Conservation (phyloP, 208 protist species). For the Blastocrithidia nonstop region DNA sequence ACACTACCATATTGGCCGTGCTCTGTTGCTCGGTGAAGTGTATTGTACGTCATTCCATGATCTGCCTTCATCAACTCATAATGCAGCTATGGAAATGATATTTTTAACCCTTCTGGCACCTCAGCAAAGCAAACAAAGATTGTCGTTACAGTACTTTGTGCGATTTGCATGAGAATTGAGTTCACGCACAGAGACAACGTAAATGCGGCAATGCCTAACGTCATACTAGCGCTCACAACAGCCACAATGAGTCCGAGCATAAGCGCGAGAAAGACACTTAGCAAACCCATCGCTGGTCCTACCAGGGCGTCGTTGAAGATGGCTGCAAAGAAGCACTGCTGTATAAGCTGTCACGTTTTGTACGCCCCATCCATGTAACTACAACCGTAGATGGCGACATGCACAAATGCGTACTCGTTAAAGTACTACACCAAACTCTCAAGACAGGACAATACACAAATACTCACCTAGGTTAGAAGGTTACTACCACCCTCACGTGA, state of each 20-base stretch:
- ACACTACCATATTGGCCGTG: no score
- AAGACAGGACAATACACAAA: conserved; percentile 34
- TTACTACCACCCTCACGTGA: conserved; percentile 4
- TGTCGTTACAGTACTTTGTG: conserved; percentile 43
- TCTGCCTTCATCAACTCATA: conserved; percentile 18
- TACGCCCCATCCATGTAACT: conserved; percentile 64
- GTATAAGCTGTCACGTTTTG: conserved; percentile 38
- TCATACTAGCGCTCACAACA: conserved; percentile 8
- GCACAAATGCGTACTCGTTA: conserved; percentile 82
- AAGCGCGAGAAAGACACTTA: conserved; percentile 13
- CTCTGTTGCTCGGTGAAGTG: no score
- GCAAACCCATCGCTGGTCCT: conserved; percentile 13
- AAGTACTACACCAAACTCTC: conserved; percentile 62
- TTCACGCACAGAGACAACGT: conserved; percentile 32
- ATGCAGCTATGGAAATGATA: conserved; percentile 50
- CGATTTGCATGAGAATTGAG: conserved; percentile 22
- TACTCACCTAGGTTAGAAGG: conserved; percentile 35
- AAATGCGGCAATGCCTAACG: conserved; percentile 11
- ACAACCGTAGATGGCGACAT: conserved; percentile 81
- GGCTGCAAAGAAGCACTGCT: conserved; percentile 49
- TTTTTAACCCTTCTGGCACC: conserved; percentile 32
- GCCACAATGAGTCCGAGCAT: conserved; percentile 10
- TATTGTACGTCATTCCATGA: conserved; percentile 9
- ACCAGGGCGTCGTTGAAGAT: conserved; percentile 71
- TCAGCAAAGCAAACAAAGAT: conserved; percentile 83